Percentiles rank a stretch among this genome's conserved stretches.
phyloP scores from a whole-genome alignment of 2,329 filamentous ascomycete species.

The Apiospora aurea region DNA sequence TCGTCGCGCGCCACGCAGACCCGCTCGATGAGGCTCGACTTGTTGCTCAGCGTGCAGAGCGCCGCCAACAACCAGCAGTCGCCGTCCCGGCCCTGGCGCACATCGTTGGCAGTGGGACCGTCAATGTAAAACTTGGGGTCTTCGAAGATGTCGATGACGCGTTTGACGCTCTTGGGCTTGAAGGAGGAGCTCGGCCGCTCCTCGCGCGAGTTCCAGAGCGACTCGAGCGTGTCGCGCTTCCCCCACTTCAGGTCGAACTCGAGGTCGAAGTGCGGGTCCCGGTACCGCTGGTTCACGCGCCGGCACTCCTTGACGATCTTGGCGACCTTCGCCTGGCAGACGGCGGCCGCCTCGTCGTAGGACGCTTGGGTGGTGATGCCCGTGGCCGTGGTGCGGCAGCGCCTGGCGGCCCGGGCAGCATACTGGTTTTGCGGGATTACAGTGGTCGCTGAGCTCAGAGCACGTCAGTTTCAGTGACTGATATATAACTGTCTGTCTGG shows the following conservation, averaged over 20 bases:
- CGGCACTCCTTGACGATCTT: slow-evolving; percentile 72
- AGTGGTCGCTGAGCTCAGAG: slow-evolving; percentile 61
- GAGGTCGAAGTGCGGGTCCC: slow-evolving; percentile 86
- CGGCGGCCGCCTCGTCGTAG: slow-evolving; percentile 74
- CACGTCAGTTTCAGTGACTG: not conserved
- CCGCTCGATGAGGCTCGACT: slow-evolving; percentile 72
- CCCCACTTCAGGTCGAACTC: slow-evolving; percentile 74
- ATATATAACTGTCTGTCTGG: not conserved
- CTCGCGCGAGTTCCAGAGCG: slow-evolving; percentile 46
- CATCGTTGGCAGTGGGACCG: slow-evolving; percentile 77
- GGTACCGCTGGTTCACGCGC: slow-evolving; percentile 83
- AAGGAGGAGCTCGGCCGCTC: slow-evolving; percentile 40
- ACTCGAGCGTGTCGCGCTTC: slow-evolving; percentile 57
- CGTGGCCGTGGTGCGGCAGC: slow-evolving; percentile 60
- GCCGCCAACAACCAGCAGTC: slow-evolving; percentile 90
- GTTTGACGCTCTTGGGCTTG: slow-evolving; percentile 65
- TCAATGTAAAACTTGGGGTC: slow-evolving; percentile 79
- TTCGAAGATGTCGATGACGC: slow-evolving; percentile 79
- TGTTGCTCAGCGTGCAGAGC: slow-evolving; percentile 78
- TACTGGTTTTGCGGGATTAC: slow-evolving; percentile 74
- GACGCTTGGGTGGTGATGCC: slow-evolving; percentile 65
- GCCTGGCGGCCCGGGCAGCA: slow-evolving; percentile 64
- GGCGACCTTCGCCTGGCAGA: slow-evolving; percentile 70
- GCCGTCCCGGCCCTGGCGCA: slow-evolving; percentile 78
- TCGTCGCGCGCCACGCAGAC: slow-evolving; percentile 78